Evolutionary conservation across 805 yeast species (phyloP).

Genomic region (Pichia paraexigua): DNA sequence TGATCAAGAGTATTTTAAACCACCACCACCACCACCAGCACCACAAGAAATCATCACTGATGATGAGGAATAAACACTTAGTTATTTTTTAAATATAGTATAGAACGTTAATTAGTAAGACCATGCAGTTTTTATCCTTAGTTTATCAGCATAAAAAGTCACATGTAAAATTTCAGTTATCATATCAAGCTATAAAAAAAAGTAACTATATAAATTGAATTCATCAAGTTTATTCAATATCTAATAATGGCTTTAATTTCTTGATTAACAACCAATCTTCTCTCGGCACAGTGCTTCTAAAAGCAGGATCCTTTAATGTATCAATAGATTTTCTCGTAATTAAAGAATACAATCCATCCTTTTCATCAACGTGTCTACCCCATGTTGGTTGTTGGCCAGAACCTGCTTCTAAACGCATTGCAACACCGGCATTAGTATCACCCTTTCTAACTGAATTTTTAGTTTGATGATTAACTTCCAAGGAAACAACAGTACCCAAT

Average conservation of each 20-base stretch:
- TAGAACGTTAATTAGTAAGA: not conserved
- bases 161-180: not conserved
- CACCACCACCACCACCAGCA: conserved; percentile 14
- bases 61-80: conserved; percentile 10
- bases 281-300: conserved; percentile 87
- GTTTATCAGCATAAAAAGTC: not conserved
- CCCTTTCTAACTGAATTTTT: conserved; percentile 79
- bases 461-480: conserved; percentile 93
- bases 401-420: conserved; percentile 92
- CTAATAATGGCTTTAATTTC: conserved; percentile 81
- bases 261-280: conserved; percentile 93
- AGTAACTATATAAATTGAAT: not conserved
- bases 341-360: conserved; percentile 83
- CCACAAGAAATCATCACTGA: conserved; percentile 11
- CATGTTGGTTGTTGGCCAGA: conserved; percentile 91
- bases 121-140: not conserved
- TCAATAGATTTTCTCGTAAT: conserved; percentile 86
- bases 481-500: conserved; percentile 83
- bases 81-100: no score
- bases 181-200: not conserved
- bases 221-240: conserved; percentile 36
- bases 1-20: conserved; percentile 63
- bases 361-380: conserved; percentile 98
- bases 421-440: conserved; percentile 96
- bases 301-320: conserved; percentile 96